A percentile compares a stretch with the other conserved stretches of the same genome.
phyloP scores from a whole-genome alignment of 352 stramenopile genomes.

The Phytopythium aichiense region DNA sequence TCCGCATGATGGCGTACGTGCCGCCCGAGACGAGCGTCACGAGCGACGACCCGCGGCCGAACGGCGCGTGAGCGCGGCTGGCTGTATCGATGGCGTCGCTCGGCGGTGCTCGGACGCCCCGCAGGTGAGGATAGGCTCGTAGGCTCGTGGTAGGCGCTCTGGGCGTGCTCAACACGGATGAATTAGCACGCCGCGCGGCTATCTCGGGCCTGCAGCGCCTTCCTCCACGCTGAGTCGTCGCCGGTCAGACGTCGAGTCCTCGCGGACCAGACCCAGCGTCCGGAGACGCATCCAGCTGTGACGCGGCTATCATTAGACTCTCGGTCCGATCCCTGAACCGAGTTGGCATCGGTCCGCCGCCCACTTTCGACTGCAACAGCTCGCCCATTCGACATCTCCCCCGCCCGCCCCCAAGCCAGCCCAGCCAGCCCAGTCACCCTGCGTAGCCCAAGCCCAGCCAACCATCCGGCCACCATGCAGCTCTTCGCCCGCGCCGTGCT shows the following conservation, averaged over 20 bases:
- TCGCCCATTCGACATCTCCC: not conserved
- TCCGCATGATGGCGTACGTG: conserved; percentile 83
- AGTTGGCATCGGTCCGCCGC: too few relatives aligned
- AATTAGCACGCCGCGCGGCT: not conserved
- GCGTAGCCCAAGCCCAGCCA: not conserved
- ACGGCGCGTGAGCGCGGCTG: not conserved
- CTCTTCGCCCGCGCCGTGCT: conserved; percentile 10
- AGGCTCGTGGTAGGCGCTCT: too few relatives aligned
- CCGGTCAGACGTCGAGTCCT: not conserved
- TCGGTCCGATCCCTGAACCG: not conserved
- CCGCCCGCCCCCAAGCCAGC: not conserved
- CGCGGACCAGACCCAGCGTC: too few relatives aligned
- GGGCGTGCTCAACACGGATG: not conserved
- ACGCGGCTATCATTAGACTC: not conserved
- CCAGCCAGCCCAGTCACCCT: not conserved
- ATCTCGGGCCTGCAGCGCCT: too few relatives aligned
- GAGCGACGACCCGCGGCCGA: conserved; percentile 6
- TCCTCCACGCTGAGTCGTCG: too few relatives aligned
- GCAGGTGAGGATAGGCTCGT: too few relatives aligned
- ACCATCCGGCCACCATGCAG: not conserved
- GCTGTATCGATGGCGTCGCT: not conserved
- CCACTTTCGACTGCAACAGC: not conserved
- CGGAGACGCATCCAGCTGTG: too few relatives aligned
- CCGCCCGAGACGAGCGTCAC: conserved; percentile 31
- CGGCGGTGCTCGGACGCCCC: too few relatives aligned